Evolutionary conservation across 495 filamentous ascomycete species (phyloP), one percentile per base, ranked within the genome.

Genomic region (Tuber brumale): DNA sequence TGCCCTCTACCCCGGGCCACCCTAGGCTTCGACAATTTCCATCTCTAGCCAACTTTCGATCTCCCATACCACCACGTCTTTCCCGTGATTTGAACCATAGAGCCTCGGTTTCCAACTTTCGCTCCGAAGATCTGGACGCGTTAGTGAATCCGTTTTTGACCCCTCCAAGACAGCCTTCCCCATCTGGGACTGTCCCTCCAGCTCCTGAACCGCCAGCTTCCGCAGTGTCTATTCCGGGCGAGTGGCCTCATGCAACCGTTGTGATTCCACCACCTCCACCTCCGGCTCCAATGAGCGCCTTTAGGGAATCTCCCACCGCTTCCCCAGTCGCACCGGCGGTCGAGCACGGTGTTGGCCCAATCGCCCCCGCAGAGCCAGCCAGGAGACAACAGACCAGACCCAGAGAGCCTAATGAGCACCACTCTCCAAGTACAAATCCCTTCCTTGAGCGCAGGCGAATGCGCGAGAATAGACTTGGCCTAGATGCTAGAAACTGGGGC

Each of bases 51-150:
- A 80, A 71, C 70, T 79, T 80, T 43, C 57, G 78, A 44, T 75
- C 76, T 61, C 75, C 78, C 21, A 31, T 77, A 39, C 45, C n/a
- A 14, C 23, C 31, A 37, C 78, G 72, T 21, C 23, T 71, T 46
- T 18, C 76, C 73, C 61, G 72, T 37, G 73, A 71, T 7, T 48
- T 80, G 77, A 79, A 72, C 39, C 44, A 73, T 45, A 77, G 79
- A 69, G 76, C 73, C n/a, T 80, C 78, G 41, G 78, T 80, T 69
- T 71, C 78, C 44, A 80, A 80, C 70, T 80, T 80, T 70, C 70
- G 72, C 57, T 76, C 73, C 14, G 73, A 76, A 35, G 61, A 76
- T 41, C 72, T 69, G 41, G 45, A 70, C 31, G 12, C 46, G 27
- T 71, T 41, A 31, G 51, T 70, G 46, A 73, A 80, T 35, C 78